phyloP scores from a whole-genome alignment of 225 moss, liverwort and hornwort genomes.

The Ulota crispa region DNA sequence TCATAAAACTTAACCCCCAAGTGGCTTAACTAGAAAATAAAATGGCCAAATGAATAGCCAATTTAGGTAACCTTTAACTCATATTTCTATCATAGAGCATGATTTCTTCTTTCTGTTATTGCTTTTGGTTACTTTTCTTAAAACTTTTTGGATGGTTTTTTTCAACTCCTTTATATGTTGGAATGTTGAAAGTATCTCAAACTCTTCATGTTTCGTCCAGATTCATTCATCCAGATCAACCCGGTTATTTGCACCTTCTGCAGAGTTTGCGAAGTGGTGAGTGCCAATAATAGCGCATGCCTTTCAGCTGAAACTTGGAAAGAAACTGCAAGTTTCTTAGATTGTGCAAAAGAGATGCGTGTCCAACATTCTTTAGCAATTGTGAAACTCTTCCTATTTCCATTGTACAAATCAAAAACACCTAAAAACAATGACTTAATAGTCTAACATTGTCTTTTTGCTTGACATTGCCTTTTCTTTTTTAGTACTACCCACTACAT shows the following conservation, averaged over 20 bases:
- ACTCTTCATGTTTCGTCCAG: slow-evolving; percentile 29
- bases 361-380: background rate
- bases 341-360: background rate
- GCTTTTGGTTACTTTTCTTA: background rate
- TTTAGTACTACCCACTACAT: background rate
- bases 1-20: background rate
- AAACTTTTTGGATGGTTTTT: background rate
- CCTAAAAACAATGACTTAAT: background rate
- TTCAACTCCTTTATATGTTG: background rate
- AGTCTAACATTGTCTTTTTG: background rate
- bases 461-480: no score
- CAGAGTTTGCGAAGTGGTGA: slow-evolving; percentile 78
- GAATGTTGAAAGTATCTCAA: slow-evolving; percentile 18
- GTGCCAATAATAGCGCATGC: slow-evolving; percentile 31
- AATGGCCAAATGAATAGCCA: background rate
- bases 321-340: background rate
- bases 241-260: slow-evolving; percentile 77
- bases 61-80: background rate
- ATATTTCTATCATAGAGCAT: background rate
- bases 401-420: background rate
- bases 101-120: no score
- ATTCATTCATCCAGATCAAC: slow-evolving; percentile 83
- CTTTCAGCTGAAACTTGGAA: background rate
- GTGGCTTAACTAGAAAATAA: background rate
- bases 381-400: background rate